phyloP scores from a whole-genome alignment of 1,284 basidiomycete species.

The Tilletia horrida region DNA sequence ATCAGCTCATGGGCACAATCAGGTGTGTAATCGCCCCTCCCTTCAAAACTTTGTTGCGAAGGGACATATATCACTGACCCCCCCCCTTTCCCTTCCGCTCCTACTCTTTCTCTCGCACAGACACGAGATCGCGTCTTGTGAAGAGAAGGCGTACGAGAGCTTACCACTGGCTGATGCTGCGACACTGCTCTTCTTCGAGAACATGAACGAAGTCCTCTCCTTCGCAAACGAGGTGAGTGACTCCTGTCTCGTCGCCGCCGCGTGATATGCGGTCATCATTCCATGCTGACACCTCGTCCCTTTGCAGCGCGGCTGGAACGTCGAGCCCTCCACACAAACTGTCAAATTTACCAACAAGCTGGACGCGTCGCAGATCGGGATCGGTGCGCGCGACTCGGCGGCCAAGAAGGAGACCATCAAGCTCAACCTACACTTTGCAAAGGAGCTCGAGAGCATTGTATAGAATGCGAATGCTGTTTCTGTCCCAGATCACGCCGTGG shows the following conservation, averaged over 20 bases:
- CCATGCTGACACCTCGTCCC: constrained; percentile 2
- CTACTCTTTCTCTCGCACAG: constrained; percentile 60
- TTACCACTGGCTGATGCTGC: constrained; percentile 82
- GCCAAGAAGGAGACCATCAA: constrained; percentile 51
- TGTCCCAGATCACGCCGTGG: too few species aligned
- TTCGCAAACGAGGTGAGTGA: constrained; percentile 66
- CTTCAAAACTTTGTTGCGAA: too few species aligned
- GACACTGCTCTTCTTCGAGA: constrained; percentile 80
- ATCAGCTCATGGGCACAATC: constrained; percentile 87
- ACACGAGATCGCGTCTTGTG: constrained; percentile 88
- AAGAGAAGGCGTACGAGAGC: constrained; percentile 82
- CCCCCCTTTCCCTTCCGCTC: not conserved
- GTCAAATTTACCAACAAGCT: constrained; percentile 48
- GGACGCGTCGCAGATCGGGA: constrained; percentile 22
- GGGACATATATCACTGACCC: not conserved
- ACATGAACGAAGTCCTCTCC: constrained; percentile 68
- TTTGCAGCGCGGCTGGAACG: constrained; percentile 55
- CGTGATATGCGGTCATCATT: too few species aligned
- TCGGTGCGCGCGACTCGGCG: constrained; percentile 21
- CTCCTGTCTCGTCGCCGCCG: too few species aligned
- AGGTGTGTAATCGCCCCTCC: too few species aligned
- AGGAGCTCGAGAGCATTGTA: constrained; percentile 54
- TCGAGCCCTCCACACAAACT: constrained; percentile 54
- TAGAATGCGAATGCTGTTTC: constrained; percentile 22
- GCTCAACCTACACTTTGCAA: constrained; percentile 50